These are phyloP conservation scores for Auricularia cornea DNA, from an alignment of 768 basidiomycete genomes.

Conservation along the genomic window DNA sequence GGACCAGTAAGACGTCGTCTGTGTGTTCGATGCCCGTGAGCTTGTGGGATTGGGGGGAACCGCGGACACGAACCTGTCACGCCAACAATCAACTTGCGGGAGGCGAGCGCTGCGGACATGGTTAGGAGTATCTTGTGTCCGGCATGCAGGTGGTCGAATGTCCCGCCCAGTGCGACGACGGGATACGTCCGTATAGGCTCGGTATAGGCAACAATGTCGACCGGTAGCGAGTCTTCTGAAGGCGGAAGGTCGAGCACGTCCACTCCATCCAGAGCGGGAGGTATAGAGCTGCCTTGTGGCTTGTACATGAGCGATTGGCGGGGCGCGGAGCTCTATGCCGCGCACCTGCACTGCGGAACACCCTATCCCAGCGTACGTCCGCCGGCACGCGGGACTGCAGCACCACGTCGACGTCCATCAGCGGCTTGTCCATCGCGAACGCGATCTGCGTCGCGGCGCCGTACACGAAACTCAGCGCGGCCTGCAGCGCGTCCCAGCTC, in stretches of 20 bases:
- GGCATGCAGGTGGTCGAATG: conserved; percentile 95
- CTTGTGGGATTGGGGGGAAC: not conserved
- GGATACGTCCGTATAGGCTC: conserved; percentile 28
- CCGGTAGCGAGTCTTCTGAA: not conserved
- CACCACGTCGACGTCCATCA: conserved; percentile 72
- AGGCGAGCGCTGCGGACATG: conserved; percentile 80
- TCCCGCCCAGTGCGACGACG: conserved; percentile 86
- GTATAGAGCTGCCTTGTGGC: not conserved
- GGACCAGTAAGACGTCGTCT: conserved; percentile 65
- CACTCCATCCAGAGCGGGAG: not conserved
- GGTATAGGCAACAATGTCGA: not conserved
- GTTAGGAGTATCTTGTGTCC: conserved; percentile 96
- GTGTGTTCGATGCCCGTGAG: not conserved
- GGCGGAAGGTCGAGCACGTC: not conserved
- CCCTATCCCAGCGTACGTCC: conserved; percentile 15
- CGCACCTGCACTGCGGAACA: conserved; percentile 37
- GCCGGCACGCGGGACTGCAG: conserved; percentile 35
- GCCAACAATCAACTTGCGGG: conserved; percentile 78
- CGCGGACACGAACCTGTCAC: conserved; percentile 77
- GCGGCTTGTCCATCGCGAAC: conserved; percentile 54
- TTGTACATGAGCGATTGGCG: not conserved
- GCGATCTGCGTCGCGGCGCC: conserved; percentile 76
- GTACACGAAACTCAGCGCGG: conserved; percentile 74
- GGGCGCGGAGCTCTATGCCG: not conserved
- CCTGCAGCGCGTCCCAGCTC: conserved; percentile 62